phyloP scores from a whole-genome alignment of 2,329 filamentous ascomycete genomes.

The Phaeosphaeriaceae sp. region DNA sequence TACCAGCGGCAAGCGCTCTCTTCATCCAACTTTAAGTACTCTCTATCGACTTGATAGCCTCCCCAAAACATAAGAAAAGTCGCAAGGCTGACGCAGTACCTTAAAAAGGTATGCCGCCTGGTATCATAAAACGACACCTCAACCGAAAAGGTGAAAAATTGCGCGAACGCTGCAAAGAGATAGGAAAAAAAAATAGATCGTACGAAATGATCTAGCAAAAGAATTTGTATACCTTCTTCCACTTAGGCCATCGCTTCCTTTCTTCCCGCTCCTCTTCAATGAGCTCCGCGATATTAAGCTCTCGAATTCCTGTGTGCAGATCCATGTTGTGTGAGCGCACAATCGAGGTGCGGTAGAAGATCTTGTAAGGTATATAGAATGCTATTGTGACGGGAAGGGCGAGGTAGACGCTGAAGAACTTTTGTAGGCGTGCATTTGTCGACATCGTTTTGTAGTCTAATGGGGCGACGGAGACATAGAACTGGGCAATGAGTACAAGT shows the following conservation, averaged over 20 bases:
- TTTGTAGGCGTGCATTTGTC: conserved; percentile 58
- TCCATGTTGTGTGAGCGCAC: conserved; percentile 79
- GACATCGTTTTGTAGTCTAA: conserved; percentile 62
- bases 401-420: conserved; percentile 77
- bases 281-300: conserved; percentile 80
- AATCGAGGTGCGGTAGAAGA: conserved; percentile 72
- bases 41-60: too few relatives aligned
- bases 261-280: conserved; percentile 82
- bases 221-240: conserved; percentile 58
- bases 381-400: conserved; percentile 70
- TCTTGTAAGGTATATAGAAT: conserved; percentile 77
- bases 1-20: too few relatives aligned
- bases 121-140: conserved; percentile 33
- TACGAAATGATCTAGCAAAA: conserved; percentile 48
- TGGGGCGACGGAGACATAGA: conserved; percentile 85
- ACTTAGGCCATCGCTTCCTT: conserved; percentile 58
- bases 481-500: conserved; percentile 79
- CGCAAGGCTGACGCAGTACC: conserved; percentile 37
- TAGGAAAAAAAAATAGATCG: neutral
- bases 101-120: conserved; percentile 37
- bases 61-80: conserved; percentile 9
- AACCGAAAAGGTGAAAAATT: conserved; percentile 11
- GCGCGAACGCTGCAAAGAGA: conserved; percentile 23
- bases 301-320: conserved; percentile 80
- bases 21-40: too few relatives aligned